Percentiles rank a stretch among this genome's conserved stretches.
phyloP scores from a whole-genome alignment of 2,329 filamentous ascomycete genomes.

The Cytospora paraplurivora region DNA sequence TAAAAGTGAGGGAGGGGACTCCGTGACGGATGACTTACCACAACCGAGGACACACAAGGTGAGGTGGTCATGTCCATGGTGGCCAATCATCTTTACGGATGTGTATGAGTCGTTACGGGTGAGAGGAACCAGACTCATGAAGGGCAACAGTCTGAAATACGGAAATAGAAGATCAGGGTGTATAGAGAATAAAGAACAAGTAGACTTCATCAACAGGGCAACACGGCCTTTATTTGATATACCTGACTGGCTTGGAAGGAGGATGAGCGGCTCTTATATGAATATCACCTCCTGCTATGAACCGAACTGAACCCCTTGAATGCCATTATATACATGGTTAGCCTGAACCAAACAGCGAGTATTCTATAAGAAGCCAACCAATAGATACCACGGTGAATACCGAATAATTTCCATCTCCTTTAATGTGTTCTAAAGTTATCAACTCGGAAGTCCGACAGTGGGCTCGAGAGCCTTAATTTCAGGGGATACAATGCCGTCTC shows the following conservation, averaged over 20 bases:
- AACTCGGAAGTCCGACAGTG: constrained; percentile 19
- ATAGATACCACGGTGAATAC: constrained; percentile 15
- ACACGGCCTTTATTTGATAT: neutral
- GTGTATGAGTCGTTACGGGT: constrained; percentile 14
- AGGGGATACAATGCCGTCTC: constrained; percentile 1
- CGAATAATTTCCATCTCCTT: constrained; percentile 20
- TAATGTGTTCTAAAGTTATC: constrained; percentile 20
- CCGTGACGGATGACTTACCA: constrained; percentile 55
- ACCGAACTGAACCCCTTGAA: neutral
- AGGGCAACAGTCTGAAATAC: constrained; percentile 36
- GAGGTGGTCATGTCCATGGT: constrained; percentile 48
- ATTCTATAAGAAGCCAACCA: neutral
- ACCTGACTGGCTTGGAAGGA: neutral
- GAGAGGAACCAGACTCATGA: constrained; percentile 17
- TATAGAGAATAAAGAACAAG: neutral
- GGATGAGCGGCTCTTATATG: neutral
- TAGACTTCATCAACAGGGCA: constrained; percentile 3
- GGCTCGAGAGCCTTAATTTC: constrained; percentile 2
- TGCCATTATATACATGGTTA: neutral
- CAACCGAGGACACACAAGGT: constrained; percentile 82
- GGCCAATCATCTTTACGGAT: constrained; percentile 14
- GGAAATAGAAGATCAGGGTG: constrained; percentile 17
- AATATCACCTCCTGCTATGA: neutral
- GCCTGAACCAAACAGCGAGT: neutral
- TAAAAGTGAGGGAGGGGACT: neutral